A percentile compares a stretch with the other conserved stretches of the same genome.
Conservation (phyloP, 1,284 basidiomycete species). For the Sporisorium exsertum region DNA sequence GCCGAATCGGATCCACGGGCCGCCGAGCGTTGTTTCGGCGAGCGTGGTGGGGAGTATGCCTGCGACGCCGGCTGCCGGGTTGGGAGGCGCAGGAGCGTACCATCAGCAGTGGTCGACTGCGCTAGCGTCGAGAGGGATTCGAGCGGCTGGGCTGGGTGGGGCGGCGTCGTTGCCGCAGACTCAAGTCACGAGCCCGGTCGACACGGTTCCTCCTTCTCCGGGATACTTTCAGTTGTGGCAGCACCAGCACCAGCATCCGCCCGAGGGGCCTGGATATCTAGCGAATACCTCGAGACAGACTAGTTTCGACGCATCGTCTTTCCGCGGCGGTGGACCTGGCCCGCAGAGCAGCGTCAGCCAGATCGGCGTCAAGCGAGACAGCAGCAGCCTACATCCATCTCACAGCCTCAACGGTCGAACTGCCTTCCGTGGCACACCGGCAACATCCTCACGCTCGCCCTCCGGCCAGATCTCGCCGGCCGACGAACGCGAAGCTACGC, state of each 20-base stretch:
- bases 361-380: conserved; percentile 32
- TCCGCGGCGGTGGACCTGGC: conserved; percentile 34
- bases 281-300: conserved; percentile 34
- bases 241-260: conserved; percentile 14
- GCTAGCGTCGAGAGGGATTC: conserved; percentile 37
- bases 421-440: conserved; percentile 25
- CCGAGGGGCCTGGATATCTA: conserved; percentile 20
- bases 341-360: conserved; percentile 46
- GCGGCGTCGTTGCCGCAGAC: conserved; percentile 20
- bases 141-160: conserved; percentile 29
- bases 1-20: conserved; percentile 46
- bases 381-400: conserved; percentile 33
- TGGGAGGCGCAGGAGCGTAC: conserved; percentile 5
- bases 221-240: conserved; percentile 55
- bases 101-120: conserved; percentile 51
- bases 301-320: conserved; percentile 37
- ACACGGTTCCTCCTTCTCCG: conserved; percentile 38
- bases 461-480: conserved; percentile 30
- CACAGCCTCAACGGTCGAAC: conserved; percentile 22
- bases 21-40: conserved; percentile 39
- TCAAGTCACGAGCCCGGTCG: conserved; percentile 34
- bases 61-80: conserved; percentile 14
- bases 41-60: conserved; percentile 24
- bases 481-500: conserved; percentile 8
- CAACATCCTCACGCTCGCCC: conserved; percentile 24